Percentiles rank a stretch among this genome's conserved stretches.
Conservation (phyloP, 495 filamentous ascomycete species). For the Daldinia loculata region DNA sequence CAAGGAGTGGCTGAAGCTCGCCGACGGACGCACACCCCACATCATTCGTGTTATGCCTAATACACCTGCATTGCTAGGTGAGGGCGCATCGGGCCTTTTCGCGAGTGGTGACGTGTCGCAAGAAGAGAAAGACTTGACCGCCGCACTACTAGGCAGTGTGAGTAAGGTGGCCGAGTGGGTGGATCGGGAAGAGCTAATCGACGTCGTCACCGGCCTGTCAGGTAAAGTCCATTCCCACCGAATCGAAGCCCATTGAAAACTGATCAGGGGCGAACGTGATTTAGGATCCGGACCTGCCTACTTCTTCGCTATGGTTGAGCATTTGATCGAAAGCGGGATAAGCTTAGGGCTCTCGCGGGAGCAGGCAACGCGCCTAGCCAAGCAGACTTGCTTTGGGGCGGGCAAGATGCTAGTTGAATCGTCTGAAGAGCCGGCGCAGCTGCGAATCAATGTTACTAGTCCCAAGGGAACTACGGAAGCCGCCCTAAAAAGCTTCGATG, state of each 20-base stretch:
- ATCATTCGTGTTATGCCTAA: slow-evolving; percentile 53
- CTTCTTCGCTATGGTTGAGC: slow-evolving; percentile 51
- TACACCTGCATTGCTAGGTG: slow-evolving; percentile 51
- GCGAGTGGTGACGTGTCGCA: slow-evolving; percentile 44
- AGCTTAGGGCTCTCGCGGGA: slow-evolving; percentile 45
- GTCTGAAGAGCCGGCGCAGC: slow-evolving; percentile 45
- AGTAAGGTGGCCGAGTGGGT: slow-evolving; percentile 49
- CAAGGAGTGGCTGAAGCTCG: slow-evolving; percentile 46
- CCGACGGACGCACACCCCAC: slow-evolving; percentile 44
- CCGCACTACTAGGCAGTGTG: slow-evolving; percentile 44
- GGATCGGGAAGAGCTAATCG: slow-evolving; percentile 48
- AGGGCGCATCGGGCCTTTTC: slow-evolving; percentile 50
- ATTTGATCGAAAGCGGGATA: slow-evolving; percentile 46
- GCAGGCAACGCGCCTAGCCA: slow-evolving; percentile 47
- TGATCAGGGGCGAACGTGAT: slow-evolving; percentile 10
- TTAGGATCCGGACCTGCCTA: slow-evolving; percentile 50
- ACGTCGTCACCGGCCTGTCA: slow-evolving; percentile 51
- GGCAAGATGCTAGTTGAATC: slow-evolving; percentile 48
- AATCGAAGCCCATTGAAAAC: slow-evolving; percentile 1
- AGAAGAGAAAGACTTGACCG: slow-evolving; percentile 46
- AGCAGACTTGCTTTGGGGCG: slow-evolving; percentile 49
- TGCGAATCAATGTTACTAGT: slow-evolving; percentile 49
- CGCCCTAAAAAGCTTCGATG: slow-evolving; percentile 46
- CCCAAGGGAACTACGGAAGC: slow-evolving; percentile 51
- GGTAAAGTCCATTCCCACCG: slow-evolving; percentile 37